A percentile compares a stretch with the other conserved stretches of the same genome.
These are phyloP conservation scores for Ceratobasidium sp. DNA, from an alignment of 1,284 basidiomycete genomes.

Conservation along the genomic window DNA sequence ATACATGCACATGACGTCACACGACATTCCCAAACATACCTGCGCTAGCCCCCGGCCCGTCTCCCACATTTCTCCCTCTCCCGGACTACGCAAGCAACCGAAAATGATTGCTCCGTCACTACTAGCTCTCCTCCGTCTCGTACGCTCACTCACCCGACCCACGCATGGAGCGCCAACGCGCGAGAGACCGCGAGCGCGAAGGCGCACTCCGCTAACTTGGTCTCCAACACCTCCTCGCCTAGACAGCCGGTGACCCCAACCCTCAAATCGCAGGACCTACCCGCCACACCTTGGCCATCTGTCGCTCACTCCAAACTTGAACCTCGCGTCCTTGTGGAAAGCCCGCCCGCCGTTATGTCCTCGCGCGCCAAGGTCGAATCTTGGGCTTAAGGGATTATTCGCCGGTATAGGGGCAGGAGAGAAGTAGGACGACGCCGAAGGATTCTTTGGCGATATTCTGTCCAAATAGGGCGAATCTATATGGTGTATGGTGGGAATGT, in stretches of 20 bases:
- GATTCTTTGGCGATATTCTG: conserved; percentile 28
- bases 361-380: conserved; percentile 15
- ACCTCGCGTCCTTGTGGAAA: conserved; percentile 20
- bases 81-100: conserved; percentile 6
- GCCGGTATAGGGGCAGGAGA: conserved; percentile 4
- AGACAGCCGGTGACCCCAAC: too few relatives aligned
- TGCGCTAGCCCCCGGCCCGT: conserved; percentile 5
- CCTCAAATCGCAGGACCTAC: background rate
- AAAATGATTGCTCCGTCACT: background rate
- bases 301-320: conserved; percentile 24
- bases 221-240: conserved; percentile 31
- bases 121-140: background rate
- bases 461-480: conserved; percentile 24
- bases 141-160: conserved; percentile 12
- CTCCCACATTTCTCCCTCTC: conserved; percentile 14
- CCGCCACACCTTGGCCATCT: conserved; percentile 24
- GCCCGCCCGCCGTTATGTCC: conserved; percentile 19
- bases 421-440: background rate
- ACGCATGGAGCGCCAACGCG: conserved; percentile 33
- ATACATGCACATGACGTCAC: conserved; percentile 16
- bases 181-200: conserved; percentile 37
- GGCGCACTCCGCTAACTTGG: conserved; percentile 38
- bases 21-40: conserved; percentile 28
- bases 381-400: conserved; percentile 12
- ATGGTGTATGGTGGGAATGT: conserved; percentile 3